These are phyloP conservation scores for Penicillium mononematosum DNA, from an alignment of 495 filamentous ascomycete genomes.

Conservation along the genomic window DNA sequence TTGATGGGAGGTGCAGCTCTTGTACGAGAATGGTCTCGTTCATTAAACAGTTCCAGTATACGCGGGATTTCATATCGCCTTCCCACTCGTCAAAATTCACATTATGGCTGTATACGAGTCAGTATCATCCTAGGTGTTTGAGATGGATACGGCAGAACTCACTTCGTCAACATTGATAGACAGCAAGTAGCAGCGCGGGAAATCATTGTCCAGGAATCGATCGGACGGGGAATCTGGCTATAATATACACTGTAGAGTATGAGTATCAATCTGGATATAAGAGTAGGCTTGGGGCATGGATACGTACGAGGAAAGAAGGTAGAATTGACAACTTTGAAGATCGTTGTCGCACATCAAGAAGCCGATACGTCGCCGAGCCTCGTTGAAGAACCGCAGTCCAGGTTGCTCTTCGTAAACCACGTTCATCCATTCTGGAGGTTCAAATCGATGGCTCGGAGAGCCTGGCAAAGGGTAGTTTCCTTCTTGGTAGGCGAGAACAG, in stretches of 20 bases:
- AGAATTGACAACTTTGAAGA: constrained; percentile 49
- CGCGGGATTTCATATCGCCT: constrained; percentile 51
- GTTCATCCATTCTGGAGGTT: constrained; percentile 45
- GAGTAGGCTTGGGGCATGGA: neutral
- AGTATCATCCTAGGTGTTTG: neutral
- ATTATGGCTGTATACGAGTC: constrained; percentile 34
- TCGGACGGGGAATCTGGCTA: constrained; percentile 45
- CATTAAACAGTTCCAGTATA: constrained; percentile 52
- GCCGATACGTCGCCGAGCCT: constrained; percentile 46
- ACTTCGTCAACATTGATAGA: constrained; percentile 49
- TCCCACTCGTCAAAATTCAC: constrained; percentile 50
- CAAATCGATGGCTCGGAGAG: constrained; percentile 35
- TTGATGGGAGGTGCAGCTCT: constrained; percentile 48
- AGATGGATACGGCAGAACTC: constrained; percentile 12
- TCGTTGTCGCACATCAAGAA: constrained; percentile 51
- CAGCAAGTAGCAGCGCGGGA: constrained; percentile 49
- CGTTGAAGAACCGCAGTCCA: constrained; percentile 48
- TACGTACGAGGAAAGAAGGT: constrained; percentile 45
- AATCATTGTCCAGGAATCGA: constrained; percentile 50
- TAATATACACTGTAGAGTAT: constrained; percentile 35
- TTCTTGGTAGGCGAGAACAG: constrained; percentile 44
- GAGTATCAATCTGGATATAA: constrained; percentile 7
- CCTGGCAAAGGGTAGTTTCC: constrained; percentile 47
- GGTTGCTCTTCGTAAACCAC: constrained; percentile 44
- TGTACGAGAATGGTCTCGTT: constrained; percentile 50